Evolutionary conservation across 2,329 filamentous ascomycete species (phyloP).

Genomic region (Talaromyces rugulosus): DNA sequence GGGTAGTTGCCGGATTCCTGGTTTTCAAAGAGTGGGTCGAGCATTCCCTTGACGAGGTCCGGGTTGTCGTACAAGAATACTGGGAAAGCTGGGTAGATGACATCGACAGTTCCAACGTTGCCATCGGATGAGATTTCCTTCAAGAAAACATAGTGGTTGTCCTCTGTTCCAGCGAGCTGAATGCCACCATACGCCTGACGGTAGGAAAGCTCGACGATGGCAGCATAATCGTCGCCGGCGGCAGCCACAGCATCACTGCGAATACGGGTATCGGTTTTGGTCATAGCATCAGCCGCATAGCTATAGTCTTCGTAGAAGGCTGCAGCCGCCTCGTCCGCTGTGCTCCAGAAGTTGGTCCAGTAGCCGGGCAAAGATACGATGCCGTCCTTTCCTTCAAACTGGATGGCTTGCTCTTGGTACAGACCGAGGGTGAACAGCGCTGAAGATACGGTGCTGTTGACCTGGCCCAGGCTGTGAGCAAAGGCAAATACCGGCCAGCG

Average conservation of each 20-base stretch:
- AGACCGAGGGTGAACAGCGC: slow-evolving; percentile 48
- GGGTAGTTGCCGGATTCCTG: slow-evolving; percentile 28
- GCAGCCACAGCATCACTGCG: slow-evolving; percentile 40
- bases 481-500: slow-evolving; percentile 53
- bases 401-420: slow-evolving; percentile 46
- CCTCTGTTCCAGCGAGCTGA: slow-evolving; percentile 47
- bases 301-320: slow-evolving; percentile 31
- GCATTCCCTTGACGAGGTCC: slow-evolving; percentile 35
- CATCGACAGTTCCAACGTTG: slow-evolving; percentile 38
- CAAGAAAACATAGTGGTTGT: slow-evolving; percentile 42
- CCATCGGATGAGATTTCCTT: slow-evolving; percentile 41
- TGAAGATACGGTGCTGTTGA: slow-evolving; percentile 23
- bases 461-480: slow-evolving; percentile 45
- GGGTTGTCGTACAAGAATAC: slow-evolving; percentile 37
- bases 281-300: slow-evolving; percentile 29
- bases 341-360: not conserved
- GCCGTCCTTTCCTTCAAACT: slow-evolving; percentile 43
- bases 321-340: not conserved
- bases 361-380: slow-evolving; percentile 12
- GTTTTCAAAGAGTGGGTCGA: slow-evolving; percentile 39
- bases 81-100: slow-evolving; percentile 37
- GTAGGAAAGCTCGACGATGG: slow-evolving; percentile 47
- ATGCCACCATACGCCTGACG: slow-evolving; percentile 51
- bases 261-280: slow-evolving; percentile 41
- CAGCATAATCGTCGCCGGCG: slow-evolving; percentile 46